Percentiles rank a stretch among this genome's conserved stretches.
These are phyloP conservation scores for Nakazawaea populi DNA, from an alignment of 805 yeast species.

Conservation along the genomic window DNA sequence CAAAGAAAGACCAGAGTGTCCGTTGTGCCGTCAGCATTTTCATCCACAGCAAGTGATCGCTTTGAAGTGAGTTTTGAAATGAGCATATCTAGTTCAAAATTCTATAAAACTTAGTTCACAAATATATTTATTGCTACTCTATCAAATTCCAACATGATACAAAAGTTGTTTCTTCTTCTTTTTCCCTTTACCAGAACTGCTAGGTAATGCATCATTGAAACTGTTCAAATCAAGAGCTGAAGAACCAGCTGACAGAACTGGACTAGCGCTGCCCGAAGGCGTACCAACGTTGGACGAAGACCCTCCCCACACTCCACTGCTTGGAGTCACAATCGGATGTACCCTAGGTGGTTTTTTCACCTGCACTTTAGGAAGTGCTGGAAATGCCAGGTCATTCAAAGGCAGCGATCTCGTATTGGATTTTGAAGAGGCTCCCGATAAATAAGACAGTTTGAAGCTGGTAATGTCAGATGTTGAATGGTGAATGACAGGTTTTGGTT, in stretches of 20 bases:
- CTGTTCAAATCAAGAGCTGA: slow-evolving; percentile 18
- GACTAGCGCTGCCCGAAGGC: neutral
- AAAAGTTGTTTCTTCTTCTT: slow-evolving; percentile 49
- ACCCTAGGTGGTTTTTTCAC: slow-evolving; percentile 54
- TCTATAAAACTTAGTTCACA: too few species aligned
- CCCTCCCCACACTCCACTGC: slow-evolving; percentile 27
- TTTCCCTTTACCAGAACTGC: slow-evolving; percentile 27
- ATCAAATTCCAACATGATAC: slow-evolving; percentile 42
- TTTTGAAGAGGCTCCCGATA: slow-evolving; percentile 12
- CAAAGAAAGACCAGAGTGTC: slow-evolving; percentile 83
- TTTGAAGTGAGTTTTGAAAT: slow-evolving; percentile 14
- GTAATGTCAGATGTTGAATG: neutral
- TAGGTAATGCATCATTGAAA: slow-evolving; percentile 17
- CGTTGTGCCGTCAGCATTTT: slow-evolving; percentile 75
- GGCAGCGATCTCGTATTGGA: slow-evolving; percentile 13
- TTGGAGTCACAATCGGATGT: slow-evolving; percentile 32
- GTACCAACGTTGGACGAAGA: neutral
- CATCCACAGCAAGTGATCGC: slow-evolving; percentile 59
- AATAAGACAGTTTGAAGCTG: slow-evolving; percentile 2
- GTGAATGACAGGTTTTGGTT: slow-evolving; percentile 11
- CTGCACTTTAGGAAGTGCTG: slow-evolving; percentile 36
- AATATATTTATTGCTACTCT: neutral
- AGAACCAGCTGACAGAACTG: slow-evolving; percentile 3
- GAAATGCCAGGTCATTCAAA: slow-evolving; percentile 33
- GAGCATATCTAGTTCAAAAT: neutral